Conservation (phyloP, 805 yeast genomes). For the Brettanomyces bruxellensis region DNA sequence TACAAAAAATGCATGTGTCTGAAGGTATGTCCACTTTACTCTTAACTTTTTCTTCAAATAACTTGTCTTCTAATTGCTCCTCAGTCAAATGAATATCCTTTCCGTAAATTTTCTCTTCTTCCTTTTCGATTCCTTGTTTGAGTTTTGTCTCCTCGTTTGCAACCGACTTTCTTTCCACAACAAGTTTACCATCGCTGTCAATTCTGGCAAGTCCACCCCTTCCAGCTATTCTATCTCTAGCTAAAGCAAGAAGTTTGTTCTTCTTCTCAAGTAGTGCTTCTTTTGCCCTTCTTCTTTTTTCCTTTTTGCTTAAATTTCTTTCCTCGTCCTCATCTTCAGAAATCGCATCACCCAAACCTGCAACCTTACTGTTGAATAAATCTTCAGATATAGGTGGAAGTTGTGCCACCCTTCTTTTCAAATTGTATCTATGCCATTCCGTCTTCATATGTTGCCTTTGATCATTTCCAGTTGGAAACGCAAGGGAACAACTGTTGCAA, state of each 20-base stretch:
- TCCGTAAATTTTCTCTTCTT: conserved; percentile 3
- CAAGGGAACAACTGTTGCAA: conserved; percentile 84
- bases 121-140: conserved; percentile 10
- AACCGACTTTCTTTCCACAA: conserved; percentile 7
- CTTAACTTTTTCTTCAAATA: conserved; percentile 35
- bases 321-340: conserved; percentile 13
- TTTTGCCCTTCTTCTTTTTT: conserved; percentile 38
- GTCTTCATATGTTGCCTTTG: conserved; percentile 94
- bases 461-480: conserved; percentile 69
- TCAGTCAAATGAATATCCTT: conserved; percentile 6
- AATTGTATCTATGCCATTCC: conserved; percentile 95
- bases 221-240: conserved; percentile 31
- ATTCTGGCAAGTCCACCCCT: conserved; percentile 19
- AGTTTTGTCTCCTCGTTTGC: conserved; percentile 15
- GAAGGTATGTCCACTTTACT: conserved; percentile 39
- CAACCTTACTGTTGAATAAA: conserved; percentile 21
- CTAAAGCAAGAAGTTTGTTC: conserved; percentile 37
- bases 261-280: conserved; percentile 42
- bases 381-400: conserved; percentile 51
- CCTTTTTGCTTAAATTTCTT: conserved; percentile 31
- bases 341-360: conserved; percentile 16
- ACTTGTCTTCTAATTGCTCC: conserved; percentile 30
- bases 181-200: conserved; percentile 19
- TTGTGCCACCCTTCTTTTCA: conserved; percentile 85
- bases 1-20: conserved; percentile 43